Evolutionary conservation across 345 rosid genomes (phyloP).

Genomic region (Punica granatum): DNA sequence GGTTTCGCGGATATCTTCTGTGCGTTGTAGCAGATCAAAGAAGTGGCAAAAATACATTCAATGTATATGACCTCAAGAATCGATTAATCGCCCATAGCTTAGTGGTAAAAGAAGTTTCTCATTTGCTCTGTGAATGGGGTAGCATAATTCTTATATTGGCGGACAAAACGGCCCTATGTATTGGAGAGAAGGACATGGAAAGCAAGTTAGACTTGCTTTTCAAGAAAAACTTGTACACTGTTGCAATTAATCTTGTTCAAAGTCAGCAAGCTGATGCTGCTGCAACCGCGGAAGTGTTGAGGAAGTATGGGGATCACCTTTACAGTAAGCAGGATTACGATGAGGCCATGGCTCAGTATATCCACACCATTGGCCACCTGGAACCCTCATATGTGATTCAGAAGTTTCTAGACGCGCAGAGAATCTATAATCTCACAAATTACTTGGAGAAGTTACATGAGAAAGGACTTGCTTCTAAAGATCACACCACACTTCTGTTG

Average conservation of each 20-base stretch:
- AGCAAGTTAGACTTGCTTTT: slow-evolving; percentile 98
- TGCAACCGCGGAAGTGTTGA: slow-evolving; percentile 93
- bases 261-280: slow-evolving; percentile 99
- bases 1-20: slow-evolving; percentile 92
- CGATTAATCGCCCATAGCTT: slow-evolving; percentile 83
- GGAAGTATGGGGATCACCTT: slow-evolving; percentile 97
- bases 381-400: slow-evolving; percentile 99
- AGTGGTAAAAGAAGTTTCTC: slow-evolving; percentile 75
- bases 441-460: slow-evolving; percentile 92
- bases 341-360: slow-evolving; percentile 93
- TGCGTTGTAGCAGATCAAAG: slow-evolving; percentile 91
- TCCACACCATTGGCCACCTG: slow-evolving; percentile 85
- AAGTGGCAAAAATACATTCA: slow-evolving; percentile 59
- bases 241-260: slow-evolving; percentile 94
- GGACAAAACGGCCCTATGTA: slow-evolving; percentile 68
- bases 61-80: slow-evolving; percentile 86
- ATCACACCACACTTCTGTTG: slow-evolving; percentile 92
- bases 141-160: slow-evolving; percentile 67
- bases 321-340: slow-evolving; percentile 93
- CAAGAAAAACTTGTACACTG: slow-evolving; percentile 89
- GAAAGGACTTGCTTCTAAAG: slow-evolving; percentile 98
- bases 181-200: slow-evolving; percentile 98
- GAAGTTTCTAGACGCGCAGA: slow-evolving; percentile 96
- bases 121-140: slow-evolving; percentile 98
- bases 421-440: slow-evolving; percentile 94